Conservation (phyloP, 2,329 filamentous ascomycete species). For the Cladophialophora carrionii region DNA sequence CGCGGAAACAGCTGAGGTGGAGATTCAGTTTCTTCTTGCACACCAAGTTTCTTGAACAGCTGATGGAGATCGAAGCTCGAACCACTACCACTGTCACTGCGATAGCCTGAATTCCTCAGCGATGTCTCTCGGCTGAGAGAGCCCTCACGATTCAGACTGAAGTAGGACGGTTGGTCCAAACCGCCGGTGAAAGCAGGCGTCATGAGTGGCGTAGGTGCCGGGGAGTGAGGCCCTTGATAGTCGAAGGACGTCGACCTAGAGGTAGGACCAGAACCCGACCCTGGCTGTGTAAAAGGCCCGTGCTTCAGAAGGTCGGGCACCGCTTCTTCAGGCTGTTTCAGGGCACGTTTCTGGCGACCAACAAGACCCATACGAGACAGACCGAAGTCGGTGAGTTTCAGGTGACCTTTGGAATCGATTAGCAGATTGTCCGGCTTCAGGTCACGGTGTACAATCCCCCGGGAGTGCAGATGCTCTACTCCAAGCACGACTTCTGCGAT, state of each 20-base stretch:
- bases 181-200: constrained; percentile 72
- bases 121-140: constrained; percentile 64
- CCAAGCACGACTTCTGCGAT: constrained; percentile 95
- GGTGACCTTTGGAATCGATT: constrained; percentile 93
- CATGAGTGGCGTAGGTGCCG: constrained; percentile 81
- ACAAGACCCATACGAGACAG: constrained; percentile 96
- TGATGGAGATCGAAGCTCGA: constrained; percentile 76
- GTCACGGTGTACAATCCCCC: constrained; percentile 95
- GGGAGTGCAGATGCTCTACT: constrained; percentile 90
- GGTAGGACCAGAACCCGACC: constrained; percentile 81
- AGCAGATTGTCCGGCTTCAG: constrained; percentile 96
- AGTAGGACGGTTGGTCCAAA: constrained; percentile 88
- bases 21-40: constrained; percentile 63
- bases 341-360: constrained; percentile 89
- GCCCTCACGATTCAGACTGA: constrained; percentile 70
- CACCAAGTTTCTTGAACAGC: constrained; percentile 78
- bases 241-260: constrained; percentile 94
- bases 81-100: constrained; percentile 82
- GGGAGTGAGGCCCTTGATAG: constrained; percentile 75
- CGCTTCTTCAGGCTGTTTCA: constrained; percentile 77
- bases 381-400: constrained; percentile 97
- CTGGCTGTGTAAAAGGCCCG: constrained; percentile 77
- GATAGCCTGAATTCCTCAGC: constrained; percentile 73
- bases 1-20: constrained; percentile 46
- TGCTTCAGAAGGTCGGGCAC: constrained; percentile 90